phyloP scores from a whole-genome alignment of 148 eudicot genomes.

The Rheum nobile region DNA sequence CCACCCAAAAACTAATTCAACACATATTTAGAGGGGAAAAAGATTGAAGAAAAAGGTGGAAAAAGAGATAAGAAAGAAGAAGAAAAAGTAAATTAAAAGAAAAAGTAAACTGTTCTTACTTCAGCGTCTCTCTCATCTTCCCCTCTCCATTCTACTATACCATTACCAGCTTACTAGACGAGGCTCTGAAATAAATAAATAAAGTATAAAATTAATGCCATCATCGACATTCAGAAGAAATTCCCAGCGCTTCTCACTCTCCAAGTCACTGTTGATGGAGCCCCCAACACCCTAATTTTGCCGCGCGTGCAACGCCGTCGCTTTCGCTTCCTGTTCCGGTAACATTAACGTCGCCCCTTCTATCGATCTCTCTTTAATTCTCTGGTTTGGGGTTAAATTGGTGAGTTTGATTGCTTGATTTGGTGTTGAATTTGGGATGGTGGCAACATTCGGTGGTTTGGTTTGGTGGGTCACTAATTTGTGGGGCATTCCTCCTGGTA shows the following conservation, averaged over 20 bases:
- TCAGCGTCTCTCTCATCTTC: not conserved
- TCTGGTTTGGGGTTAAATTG: not conserved
- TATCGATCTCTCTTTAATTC: not conserved
- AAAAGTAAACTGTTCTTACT: not conserved
- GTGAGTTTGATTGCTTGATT: conserved; percentile 1
- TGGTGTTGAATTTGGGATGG: not conserved
- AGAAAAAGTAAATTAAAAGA: not conserved
- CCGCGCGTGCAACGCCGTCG: not conserved
- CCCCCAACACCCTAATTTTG: not conserved
- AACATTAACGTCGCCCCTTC: not conserved
- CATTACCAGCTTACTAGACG: too few species aligned
- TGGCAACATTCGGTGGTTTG: not conserved
- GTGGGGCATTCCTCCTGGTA: not conserved
- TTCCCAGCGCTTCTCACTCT: not conserved
- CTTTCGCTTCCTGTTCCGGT: not conserved
- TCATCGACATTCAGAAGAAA: not conserved
- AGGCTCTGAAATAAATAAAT: too few species aligned
- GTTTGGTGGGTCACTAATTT: not conserved
- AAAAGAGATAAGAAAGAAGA: not conserved
- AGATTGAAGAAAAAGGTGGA: not conserved
- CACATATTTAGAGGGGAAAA: not conserved
- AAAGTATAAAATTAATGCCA: not conserved
- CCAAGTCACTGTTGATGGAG: not conserved
- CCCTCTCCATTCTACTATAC: not conserved
- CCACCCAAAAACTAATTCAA: not conserved